A percentile compares a stretch with the other conserved stretches of the same genome.
Conservation (phyloP, 1,284 basidiomycete species). For the Rhodotorula sp. region DNA sequence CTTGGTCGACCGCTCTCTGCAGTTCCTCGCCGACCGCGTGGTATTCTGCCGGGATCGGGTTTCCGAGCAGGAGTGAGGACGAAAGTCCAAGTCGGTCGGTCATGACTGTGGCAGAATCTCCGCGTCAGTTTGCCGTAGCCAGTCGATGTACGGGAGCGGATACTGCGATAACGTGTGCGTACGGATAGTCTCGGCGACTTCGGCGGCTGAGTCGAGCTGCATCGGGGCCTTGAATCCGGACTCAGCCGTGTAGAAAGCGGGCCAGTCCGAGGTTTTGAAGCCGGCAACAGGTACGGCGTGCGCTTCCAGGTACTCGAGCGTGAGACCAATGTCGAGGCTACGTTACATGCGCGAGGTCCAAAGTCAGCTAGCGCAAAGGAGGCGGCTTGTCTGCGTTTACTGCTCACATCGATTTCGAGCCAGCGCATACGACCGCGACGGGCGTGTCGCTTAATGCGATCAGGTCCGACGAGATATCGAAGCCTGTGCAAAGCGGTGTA, state of each 20-base stretch:
- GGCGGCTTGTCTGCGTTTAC: background rate
- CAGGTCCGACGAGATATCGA: slow-evolving; percentile 94
- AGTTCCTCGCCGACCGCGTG: slow-evolving; percentile 67
- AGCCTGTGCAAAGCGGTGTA: slow-evolving; percentile 56
- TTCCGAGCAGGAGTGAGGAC: slow-evolving; percentile 78
- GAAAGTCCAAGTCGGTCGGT: slow-evolving; percentile 60
- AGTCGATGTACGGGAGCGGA: background rate
- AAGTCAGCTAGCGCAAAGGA: background rate
- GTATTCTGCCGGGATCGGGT: slow-evolving; percentile 81
- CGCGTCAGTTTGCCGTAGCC: background rate
- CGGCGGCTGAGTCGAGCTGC: slow-evolving; percentile 58
- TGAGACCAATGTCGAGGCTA: slow-evolving; percentile 78
- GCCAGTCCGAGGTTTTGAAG: slow-evolving; percentile 77
- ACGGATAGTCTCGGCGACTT: slow-evolving; percentile 73
- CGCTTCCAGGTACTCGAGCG: slow-evolving; percentile 96
- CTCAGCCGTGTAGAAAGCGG: slow-evolving; percentile 85
- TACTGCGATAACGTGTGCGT: slow-evolving; percentile 43
- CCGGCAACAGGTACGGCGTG: slow-evolving; percentile 89
- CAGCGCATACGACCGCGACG: slow-evolving; percentile 88
- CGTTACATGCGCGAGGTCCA: background rate
- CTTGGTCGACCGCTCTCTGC: slow-evolving; percentile 79
- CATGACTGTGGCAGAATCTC: slow-evolving; percentile 19
- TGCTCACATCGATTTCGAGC: slow-evolving; percentile 80
- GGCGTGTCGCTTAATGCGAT: slow-evolving; percentile 76
- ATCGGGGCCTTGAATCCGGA: slow-evolving; percentile 66